Conservation (phyloP, 2,329 filamentous ascomycete species). For the Calcarisporium arbuscula region DNA sequence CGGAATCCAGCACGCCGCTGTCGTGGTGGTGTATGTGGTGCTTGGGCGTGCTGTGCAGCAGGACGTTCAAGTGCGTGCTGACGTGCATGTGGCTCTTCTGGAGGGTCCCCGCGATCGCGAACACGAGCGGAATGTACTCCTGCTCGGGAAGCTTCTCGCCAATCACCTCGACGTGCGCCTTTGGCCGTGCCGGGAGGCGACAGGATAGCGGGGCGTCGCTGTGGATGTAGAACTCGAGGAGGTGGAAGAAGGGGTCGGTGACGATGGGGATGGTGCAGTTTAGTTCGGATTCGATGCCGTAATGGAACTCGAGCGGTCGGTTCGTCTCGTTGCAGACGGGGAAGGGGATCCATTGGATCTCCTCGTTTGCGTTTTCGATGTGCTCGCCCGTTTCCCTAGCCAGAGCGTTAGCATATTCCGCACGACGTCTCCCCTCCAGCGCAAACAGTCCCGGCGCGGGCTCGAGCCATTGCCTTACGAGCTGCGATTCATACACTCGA, state of each 20-base stretch:
- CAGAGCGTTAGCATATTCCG: constrained; percentile 4
- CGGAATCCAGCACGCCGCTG: constrained; percentile 79
- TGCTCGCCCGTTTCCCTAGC: constrained; percentile 81
- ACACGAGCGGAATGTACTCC: constrained; percentile 76
- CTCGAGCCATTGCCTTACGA: constrained; percentile 43
- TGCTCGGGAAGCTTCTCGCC: constrained; percentile 43
- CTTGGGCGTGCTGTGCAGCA: constrained; percentile 66
- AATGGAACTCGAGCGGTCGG: constrained; percentile 75
- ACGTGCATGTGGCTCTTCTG: constrained; percentile 88
- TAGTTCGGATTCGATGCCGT: constrained; percentile 73
- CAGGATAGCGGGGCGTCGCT: constrained; percentile 90
- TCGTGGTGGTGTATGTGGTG: constrained; percentile 57
- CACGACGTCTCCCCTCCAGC: not conserved
- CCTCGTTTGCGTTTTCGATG: constrained; percentile 71
- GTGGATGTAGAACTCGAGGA: constrained; percentile 96
- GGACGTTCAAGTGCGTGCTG: constrained; percentile 80
- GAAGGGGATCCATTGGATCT: constrained; percentile 90
- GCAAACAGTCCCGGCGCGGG: not conserved
- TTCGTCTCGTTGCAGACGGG: constrained; percentile 83
- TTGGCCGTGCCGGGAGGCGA: constrained; percentile 75
- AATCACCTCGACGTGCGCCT: constrained; percentile 46
- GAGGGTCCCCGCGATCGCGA: constrained; percentile 82
- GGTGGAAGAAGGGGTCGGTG: constrained; percentile 75
- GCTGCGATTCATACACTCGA: constrained; percentile 69
- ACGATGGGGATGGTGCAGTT: constrained; percentile 79